Conservation (phyloP, 768 basidiomycete species). For the Leccinum ochraceum region DNA sequence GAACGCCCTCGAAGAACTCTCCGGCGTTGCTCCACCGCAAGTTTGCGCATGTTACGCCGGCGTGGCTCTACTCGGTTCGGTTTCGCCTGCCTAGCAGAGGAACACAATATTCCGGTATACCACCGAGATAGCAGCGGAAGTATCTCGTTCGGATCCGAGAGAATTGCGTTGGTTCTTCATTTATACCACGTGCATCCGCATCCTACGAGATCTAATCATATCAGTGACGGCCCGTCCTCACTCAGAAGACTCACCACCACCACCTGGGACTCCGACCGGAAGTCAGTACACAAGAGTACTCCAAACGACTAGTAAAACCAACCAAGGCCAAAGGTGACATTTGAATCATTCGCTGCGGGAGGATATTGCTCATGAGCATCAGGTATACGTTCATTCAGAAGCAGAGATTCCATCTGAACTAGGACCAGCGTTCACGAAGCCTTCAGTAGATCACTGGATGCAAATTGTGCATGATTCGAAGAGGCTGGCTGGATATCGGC, state of each 20-base stretch:
- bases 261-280: neutral
- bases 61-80: neutral
- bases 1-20: neutral
- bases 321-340: neutral
- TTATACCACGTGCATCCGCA: no score
- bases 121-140: neutral
- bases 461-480: neutral
- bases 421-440: neutral
- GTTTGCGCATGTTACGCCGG: neutral
- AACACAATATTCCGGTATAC: neutral
- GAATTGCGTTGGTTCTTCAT: no score
- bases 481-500: no score
- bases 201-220: no score
- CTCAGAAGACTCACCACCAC: neutral
- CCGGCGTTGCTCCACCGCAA: neutral
- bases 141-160: neutral
- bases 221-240: no score
- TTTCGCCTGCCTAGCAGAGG: neutral
- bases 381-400: neutral
- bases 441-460: neutral
- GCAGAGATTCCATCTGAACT: neutral
- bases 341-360: neutral
- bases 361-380: neutral
- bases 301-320: neutral
- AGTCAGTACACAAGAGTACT: neutral